A percentile compares a stretch with the other conserved stretches of the same genome.
phyloP scores from a whole-genome alignment of 2,329 filamentous ascomycete genomes.

The Ceratocystis diversiconidia region DNA sequence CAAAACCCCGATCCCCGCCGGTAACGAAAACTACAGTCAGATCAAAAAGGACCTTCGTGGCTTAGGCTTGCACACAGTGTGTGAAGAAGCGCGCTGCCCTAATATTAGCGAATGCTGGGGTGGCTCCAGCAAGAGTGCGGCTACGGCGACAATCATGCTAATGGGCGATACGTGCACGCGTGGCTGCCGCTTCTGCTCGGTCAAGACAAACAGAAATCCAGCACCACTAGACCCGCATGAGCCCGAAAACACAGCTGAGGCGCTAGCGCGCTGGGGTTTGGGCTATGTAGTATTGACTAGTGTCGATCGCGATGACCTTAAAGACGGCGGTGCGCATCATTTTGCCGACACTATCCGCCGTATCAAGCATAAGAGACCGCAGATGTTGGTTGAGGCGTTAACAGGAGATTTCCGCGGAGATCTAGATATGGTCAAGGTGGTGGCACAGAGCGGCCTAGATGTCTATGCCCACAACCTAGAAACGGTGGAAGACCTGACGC shows the following conservation, averaged over 20 bases:
- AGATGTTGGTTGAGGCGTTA: constrained; percentile 66
- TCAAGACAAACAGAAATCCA: constrained; percentile 70
- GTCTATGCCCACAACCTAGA: constrained; percentile 97
- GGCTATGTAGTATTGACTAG: constrained; percentile 91
- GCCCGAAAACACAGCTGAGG: constrained; percentile 92
- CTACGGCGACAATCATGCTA: constrained; percentile 96
- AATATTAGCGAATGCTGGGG: constrained; percentile 99
- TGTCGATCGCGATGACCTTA: constrained; percentile 85
- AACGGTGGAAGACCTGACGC: constrained; percentile 81
- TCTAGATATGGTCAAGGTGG: constrained; percentile 69
- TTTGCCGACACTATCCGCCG: constrained; percentile 88
- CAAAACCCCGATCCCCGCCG: constrained; percentile 83
- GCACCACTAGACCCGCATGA: constrained; percentile 84
- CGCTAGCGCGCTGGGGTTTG: constrained; percentile 78
- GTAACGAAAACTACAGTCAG: constrained; percentile 72
- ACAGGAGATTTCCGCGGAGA: constrained; percentile 82
- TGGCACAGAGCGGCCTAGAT: constrained; percentile 78
- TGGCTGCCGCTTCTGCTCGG: constrained; percentile 91
- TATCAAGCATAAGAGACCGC: constrained; percentile 73
- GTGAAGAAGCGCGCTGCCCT: constrained; percentile 91
- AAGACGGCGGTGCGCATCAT: constrained; percentile 75
- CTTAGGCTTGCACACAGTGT: constrained; percentile 83
- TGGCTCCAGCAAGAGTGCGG: constrained; percentile 70
- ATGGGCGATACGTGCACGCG: constrained; percentile 98
- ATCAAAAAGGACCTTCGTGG: constrained; percentile 90